phyloP scores from a whole-genome alignment of 352 stramenopile species.

The Phytophthora nicotianae region DNA sequence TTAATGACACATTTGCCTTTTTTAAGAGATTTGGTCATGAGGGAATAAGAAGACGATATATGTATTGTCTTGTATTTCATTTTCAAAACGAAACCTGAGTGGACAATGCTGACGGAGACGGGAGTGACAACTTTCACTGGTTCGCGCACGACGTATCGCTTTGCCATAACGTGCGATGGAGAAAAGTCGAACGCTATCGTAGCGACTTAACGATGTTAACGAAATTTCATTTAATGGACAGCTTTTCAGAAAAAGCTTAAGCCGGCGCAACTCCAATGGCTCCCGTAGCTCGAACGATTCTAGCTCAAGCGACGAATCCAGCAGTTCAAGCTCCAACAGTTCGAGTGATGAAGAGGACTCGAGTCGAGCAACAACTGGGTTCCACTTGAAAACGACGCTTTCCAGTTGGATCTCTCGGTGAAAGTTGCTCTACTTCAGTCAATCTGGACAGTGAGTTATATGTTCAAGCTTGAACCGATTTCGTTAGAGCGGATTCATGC shows the following conservation, averaged over 20 bases:
- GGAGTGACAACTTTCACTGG: background rate
- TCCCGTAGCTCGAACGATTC: background rate
- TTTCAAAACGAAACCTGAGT: background rate
- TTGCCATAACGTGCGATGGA: background rate
- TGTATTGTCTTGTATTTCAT: background rate
- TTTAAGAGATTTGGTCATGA: background rate
- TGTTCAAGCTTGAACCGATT: constrained; percentile 4
- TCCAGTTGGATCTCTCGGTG: background rate
- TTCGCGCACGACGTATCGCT: background rate
- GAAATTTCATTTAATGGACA: background rate
- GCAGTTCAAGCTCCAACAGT: background rate
- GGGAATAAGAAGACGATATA: too few relatives aligned
- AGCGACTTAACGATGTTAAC: background rate
- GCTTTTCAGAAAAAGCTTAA: background rate
- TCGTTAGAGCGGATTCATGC: constrained; percentile 7
- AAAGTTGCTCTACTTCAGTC: background rate
- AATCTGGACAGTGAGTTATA: background rate
- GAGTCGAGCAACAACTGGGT: background rate
- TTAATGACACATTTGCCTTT: background rate
- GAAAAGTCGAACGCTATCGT: background rate
- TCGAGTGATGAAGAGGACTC: background rate
- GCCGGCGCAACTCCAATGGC: background rate
- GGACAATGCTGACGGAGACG: background rate
- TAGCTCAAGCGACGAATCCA: background rate
- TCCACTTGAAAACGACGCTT: constrained; percentile 1